phyloP scores from a whole-genome alignment of 306 rosid genomes.

The Urtica urens region DNA sequence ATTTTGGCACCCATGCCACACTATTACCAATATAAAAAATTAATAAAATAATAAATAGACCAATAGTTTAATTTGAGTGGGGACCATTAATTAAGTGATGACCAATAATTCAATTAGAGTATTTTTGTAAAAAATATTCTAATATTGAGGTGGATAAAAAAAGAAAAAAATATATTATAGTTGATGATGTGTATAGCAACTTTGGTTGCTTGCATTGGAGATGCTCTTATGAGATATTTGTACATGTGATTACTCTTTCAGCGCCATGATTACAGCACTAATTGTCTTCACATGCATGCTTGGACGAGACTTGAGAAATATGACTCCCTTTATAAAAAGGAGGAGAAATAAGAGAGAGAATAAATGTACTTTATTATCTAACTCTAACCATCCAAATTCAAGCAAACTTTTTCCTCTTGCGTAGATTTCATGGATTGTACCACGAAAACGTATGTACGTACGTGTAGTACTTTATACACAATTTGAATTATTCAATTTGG shows the following conservation, averaged over 20 bases:
- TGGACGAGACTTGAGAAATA: conserved; percentile 17
- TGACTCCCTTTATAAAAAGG: conserved; percentile 18
- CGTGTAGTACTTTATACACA: not conserved
- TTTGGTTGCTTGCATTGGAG: too few species aligned
- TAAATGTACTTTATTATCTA: not conserved
- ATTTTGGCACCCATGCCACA: too few species aligned
- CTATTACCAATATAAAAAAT: too few species aligned
- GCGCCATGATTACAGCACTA: conserved; percentile 34
- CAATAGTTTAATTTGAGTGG: too few species aligned
- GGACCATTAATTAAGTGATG: too few species aligned
- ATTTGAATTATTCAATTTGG: too few species aligned
- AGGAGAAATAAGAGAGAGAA: conserved; percentile 15
- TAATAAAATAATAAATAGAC: too few species aligned
- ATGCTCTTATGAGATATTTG: not conserved
- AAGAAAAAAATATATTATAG: too few species aligned
- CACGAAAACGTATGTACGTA: not conserved
- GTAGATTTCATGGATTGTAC: not conserved
- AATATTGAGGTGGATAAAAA: too few species aligned
- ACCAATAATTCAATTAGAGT: too few species aligned
- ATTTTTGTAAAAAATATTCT: too few species aligned
- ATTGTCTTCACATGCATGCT: conserved; percentile 48
- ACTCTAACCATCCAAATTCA: not conserved
- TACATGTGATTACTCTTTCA: conserved; percentile 19
- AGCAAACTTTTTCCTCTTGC: not conserved
- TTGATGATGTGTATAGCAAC: too few species aligned